These are phyloP conservation scores for Saururus chinensis DNA, from an alignment of 164 flowering plant species.

Conservation along the genomic window DNA sequence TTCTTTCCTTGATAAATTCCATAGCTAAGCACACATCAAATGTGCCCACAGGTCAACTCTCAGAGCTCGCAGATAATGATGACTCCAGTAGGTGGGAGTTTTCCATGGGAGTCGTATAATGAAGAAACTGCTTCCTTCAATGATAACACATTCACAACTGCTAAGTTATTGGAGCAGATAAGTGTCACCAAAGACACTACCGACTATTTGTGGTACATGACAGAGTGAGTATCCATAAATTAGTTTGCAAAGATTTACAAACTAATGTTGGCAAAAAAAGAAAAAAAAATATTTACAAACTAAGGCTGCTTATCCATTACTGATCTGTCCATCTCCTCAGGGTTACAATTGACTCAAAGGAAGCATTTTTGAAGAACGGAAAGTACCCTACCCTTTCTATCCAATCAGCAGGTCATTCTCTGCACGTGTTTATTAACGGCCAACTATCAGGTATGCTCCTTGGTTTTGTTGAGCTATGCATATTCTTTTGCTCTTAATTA, in stretches of 20 bases:
- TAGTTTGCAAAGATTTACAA: not conserved
- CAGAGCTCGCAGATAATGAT: slow-evolving; percentile 40
- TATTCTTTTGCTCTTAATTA: not conserved
- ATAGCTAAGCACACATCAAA: not conserved
- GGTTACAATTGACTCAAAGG: slow-evolving; percentile 41
- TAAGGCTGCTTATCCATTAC: not conserved
- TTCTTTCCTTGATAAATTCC: not conserved
- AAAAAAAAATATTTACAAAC: not conserved
- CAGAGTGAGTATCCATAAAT: slow-evolving; percentile 44
- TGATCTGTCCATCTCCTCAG: slow-evolving; percentile 21
- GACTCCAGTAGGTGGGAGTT: slow-evolving; percentile 24
- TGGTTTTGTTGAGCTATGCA: not conserved
- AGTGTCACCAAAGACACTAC: slow-evolving; percentile 59
- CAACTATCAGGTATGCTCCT: slow-evolving; percentile 48
- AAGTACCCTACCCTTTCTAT: slow-evolving; percentile 52
- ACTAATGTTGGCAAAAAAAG: too few relatives aligned
- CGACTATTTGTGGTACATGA: slow-evolving; percentile 87
- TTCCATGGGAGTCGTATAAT: slow-evolving; percentile 67
- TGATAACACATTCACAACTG: slow-evolving; percentile 25
- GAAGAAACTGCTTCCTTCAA: slow-evolving; percentile 49
- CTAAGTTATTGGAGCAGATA: slow-evolving; percentile 66
- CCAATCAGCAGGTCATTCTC: slow-evolving; percentile 81
- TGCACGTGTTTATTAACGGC: slow-evolving; percentile 77
- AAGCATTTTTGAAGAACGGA: slow-evolving; percentile 55
- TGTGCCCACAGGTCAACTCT: slow-evolving; percentile 35